These are phyloP conservation scores for Geoglossum glabrum DNA, from an alignment of 495 filamentous ascomycete species.

Conservation along the genomic window DNA sequence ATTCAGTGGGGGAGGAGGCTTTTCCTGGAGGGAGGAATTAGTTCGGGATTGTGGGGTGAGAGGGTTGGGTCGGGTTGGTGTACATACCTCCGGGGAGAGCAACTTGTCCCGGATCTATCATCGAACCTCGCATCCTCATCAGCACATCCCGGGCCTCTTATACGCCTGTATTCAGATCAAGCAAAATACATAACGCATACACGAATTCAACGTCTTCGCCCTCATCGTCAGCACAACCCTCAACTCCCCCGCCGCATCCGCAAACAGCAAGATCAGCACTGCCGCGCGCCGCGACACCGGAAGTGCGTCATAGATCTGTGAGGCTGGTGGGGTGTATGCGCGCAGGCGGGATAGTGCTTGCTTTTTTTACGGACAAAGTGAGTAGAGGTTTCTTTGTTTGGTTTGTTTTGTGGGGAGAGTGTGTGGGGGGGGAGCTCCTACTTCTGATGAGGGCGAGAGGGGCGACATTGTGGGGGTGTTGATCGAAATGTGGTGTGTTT, in stretches of 20 bases:
- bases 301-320: conserved; percentile 34
- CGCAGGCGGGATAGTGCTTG: conserved; percentile 59
- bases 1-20: conserved; percentile 28
- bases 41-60: background rate
- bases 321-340: conserved; percentile 41
- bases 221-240: conserved; percentile 75
- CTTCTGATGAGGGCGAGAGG: conserved; percentile 33
- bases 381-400: background rate
- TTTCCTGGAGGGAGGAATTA: too few relatives aligned
- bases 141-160: too few relatives aligned
- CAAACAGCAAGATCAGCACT: conserved; percentile 69
- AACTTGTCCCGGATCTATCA: conserved; percentile 50
- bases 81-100: conserved; percentile 57
- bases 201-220: conserved; percentile 48
- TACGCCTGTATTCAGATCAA: too few relatives aligned
- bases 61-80: background rate
- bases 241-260: conserved; percentile 55
- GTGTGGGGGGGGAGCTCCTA: conserved; percentile 19
- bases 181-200: conserved; percentile 13
- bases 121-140: too few relatives aligned
- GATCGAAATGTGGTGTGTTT: background rate
- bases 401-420: too few relatives aligned
- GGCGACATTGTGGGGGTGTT: conserved; percentile 28
- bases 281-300: conserved; percentile 58
- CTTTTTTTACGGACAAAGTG: conserved; percentile 27